phyloP scores from a whole-genome alignment of 768 basidiomycete species.

The Sutorius australiensis region DNA sequence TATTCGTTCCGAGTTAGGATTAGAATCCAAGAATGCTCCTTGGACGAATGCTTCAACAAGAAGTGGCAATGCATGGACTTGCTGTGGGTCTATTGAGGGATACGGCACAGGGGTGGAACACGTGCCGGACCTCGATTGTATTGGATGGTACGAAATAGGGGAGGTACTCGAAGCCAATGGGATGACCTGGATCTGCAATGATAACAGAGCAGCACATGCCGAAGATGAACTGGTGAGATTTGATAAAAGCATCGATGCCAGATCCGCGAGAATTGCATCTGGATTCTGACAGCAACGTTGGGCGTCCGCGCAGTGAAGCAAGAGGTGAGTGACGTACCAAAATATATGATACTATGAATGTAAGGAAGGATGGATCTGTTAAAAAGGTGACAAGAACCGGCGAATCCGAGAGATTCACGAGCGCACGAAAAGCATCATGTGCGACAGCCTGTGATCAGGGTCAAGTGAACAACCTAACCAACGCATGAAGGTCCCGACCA shows the following conservation, averaged over 20 bases:
- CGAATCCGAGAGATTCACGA: slow-evolving; percentile 91
- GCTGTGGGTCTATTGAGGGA: slow-evolving; percentile 49
- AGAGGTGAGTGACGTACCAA: slow-evolving; percentile 53
- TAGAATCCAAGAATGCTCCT: slow-evolving; percentile 55
- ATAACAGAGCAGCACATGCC: slow-evolving; percentile 60
- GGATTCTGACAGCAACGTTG: slow-evolving; percentile 57
- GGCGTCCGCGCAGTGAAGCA: slow-evolving; percentile 2
- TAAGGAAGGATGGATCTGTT: slow-evolving; percentile 68
- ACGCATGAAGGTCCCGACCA: slow-evolving; percentile 45
- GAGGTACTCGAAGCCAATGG: slow-evolving; percentile 37
- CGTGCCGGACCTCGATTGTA: slow-evolving; percentile 77
- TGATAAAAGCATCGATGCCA: slow-evolving; percentile 96
- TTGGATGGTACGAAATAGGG: slow-evolving; percentile 62
- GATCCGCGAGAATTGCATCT: slow-evolving; percentile 86
- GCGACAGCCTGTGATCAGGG: slow-evolving; percentile 62
- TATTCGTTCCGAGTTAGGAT: slow-evolving; percentile 44
- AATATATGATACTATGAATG: slow-evolving; percentile 85
- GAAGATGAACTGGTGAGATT: slow-evolving; percentile 79
- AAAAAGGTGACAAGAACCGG: slow-evolving; percentile 61
- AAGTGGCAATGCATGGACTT: slow-evolving; percentile 67
- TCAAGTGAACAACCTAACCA: slow-evolving; percentile 14
- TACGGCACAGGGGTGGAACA: slow-evolving; percentile 71
- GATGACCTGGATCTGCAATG: slow-evolving; percentile 63
- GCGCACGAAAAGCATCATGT: slow-evolving; percentile 91
- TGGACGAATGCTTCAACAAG: slow-evolving; percentile 89